These are phyloP conservation scores for Alnus glutinosa DNA, from an alignment of 306 rosid genomes.

Conservation along the genomic window DNA sequence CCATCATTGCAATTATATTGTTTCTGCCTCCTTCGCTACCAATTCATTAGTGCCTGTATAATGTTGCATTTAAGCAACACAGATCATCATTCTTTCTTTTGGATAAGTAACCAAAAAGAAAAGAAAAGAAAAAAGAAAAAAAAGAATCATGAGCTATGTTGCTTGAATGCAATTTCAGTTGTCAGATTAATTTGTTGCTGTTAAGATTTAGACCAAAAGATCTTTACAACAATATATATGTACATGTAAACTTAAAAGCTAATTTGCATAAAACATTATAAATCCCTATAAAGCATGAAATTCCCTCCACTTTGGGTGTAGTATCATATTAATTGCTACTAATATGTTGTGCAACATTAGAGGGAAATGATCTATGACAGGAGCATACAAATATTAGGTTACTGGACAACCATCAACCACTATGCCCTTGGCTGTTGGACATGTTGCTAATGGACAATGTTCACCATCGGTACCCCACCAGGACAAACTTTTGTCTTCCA, in stretches of 20 bases:
- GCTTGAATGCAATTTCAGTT: background rate
- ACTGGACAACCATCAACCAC: slow-evolving; percentile 52
- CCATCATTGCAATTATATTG: background rate
- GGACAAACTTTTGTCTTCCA: slow-evolving; percentile 46
- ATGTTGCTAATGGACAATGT: slow-evolving; percentile 63
- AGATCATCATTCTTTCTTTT: too few species aligned
- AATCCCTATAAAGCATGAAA: background rate
- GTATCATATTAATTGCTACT: slow-evolving; percentile 17
- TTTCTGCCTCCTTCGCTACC: too few species aligned
- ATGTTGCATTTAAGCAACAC: too few species aligned
- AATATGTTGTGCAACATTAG: background rate
- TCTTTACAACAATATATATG: background rate
- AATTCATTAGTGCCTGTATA: too few species aligned
- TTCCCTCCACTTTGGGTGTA: background rate
- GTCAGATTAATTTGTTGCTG: background rate
- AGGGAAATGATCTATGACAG: background rate
- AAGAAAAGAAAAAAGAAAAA: too few species aligned
- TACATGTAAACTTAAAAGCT: too few species aligned
- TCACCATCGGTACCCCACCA: slow-evolving; percentile 87
- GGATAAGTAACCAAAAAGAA: too few species aligned
- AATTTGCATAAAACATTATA: background rate
- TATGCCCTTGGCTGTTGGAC: slow-evolving; percentile 77
- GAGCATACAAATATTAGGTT: slow-evolving; percentile 15
- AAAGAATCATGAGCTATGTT: background rate
- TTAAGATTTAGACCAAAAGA: background rate